Evolutionary conservation across 768 basidiomycete genomes (phyloP).

Genomic region (Leccinum fibrillosum): DNA sequence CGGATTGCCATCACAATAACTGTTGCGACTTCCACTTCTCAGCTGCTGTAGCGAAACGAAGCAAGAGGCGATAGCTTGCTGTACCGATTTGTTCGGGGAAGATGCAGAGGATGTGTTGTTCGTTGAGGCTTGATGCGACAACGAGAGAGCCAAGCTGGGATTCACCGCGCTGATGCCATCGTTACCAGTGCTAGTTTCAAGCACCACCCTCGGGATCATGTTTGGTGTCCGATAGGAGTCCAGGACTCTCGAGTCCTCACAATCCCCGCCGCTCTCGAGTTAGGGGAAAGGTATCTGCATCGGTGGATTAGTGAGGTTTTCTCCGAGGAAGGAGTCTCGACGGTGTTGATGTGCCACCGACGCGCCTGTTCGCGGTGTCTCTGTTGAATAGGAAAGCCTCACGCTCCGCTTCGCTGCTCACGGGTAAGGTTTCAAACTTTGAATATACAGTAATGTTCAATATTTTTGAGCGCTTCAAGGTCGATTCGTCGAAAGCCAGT

Average conservation of each 20-base stretch:
- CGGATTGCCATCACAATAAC: background rate
- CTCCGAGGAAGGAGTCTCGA: background rate
- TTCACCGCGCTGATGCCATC: slow-evolving; percentile 2
- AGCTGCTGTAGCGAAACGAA: background rate
- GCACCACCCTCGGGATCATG: background rate
- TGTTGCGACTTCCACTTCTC: background rate
- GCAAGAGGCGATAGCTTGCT: background rate
- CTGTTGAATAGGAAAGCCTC: background rate
- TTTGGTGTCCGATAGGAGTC: background rate
- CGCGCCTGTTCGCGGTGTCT: background rate
- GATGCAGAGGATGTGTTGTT: background rate
- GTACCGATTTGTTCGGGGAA: background rate
- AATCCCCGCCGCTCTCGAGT: background rate
- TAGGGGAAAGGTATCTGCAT: background rate
- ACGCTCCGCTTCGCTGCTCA: background rate
- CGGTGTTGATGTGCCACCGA: background rate
- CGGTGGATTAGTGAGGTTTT: background rate
- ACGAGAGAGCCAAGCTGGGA: background rate
- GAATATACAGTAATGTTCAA: background rate
- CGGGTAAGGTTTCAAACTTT: background rate
- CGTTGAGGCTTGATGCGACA: background rate
- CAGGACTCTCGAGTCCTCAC: background rate
- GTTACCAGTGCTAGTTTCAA: background rate
- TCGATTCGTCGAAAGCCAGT: background rate
- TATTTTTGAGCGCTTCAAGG: background rate